Evolutionary conservation across 371 early-diverging fungal species (phyloP).

Genomic region (Smittium mucronatum): DNA sequence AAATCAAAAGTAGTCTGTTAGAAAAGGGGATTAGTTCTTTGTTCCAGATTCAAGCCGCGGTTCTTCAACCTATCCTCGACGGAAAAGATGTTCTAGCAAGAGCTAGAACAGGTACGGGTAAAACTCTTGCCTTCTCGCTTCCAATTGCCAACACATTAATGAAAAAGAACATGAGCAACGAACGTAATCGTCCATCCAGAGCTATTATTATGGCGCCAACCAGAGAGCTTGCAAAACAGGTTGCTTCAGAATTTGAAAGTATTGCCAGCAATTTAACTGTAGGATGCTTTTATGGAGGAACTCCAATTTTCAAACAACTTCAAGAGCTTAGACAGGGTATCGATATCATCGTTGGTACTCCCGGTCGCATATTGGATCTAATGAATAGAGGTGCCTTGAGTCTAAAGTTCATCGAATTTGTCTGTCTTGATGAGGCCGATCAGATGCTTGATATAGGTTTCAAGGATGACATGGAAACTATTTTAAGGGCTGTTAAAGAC

Average conservation of each 20-base stretch:
- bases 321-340: slow-evolving; percentile 70
- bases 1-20: slow-evolving; percentile 47
- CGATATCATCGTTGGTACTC: slow-evolving; percentile 94
- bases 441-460: slow-evolving; percentile 95
- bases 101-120: slow-evolving; percentile 95
- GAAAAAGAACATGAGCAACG: slow-evolving; percentile 31
- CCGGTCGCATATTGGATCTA: slow-evolving; percentile 92
- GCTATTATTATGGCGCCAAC: slow-evolving; percentile 89
- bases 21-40: slow-evolving; percentile 60
- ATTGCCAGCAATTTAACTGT: slow-evolving; percentile 23
- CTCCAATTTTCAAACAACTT: slow-evolving; percentile 65
- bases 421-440: slow-evolving; percentile 94
- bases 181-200: slow-evolving; percentile 41
- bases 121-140: slow-evolving; percentile 80
- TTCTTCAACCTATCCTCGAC: slow-evolving; percentile 63
- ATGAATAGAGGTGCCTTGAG: slow-evolving; percentile 73
- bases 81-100: slow-evolving; percentile 87
- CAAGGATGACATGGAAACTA: slow-evolving; percentile 80
- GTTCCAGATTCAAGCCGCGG: slow-evolving; percentile 88
- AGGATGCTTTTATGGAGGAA: slow-evolving; percentile 68
- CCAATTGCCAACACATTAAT: slow-evolving; percentile 73
- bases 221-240: slow-evolving; percentile 93
- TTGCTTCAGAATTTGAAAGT: slow-evolving; percentile 65
- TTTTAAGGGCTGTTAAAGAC: slow-evolving; percentile 65
- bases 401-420: slow-evolving; percentile 53